Evolutionary conservation across 2,329 filamentous ascomycete genomes (phyloP), one percentile per base, ranked within the genome.

Genomic region (Colletotrichum abscissum): DNA sequence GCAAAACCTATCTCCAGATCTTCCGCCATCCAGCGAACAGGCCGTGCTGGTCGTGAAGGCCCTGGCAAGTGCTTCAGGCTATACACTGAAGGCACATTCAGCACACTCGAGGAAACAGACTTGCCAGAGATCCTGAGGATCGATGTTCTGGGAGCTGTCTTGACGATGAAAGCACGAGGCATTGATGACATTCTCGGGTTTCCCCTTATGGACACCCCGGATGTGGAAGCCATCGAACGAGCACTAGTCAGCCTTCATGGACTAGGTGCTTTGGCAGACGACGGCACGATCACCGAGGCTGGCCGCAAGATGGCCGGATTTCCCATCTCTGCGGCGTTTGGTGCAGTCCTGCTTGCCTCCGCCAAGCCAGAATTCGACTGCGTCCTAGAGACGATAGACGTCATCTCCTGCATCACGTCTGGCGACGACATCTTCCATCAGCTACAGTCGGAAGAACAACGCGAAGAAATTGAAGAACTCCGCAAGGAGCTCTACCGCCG

Each of bases 91-190:
- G 88, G 90, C 4, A 90, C 92, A 3, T 98, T 94, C 81, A 84
- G 91, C 11, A 83, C 85, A 0, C 85, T 98, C 7, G 89, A 93
- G 57, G 90, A 94, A 70, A 89, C 92, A 0, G 95, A 95, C 60
- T 89, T 92, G 0, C 96, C 97, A 0, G 97, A 99, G 80, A 98
- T 99, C 12, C 84, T 98, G 12, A 91, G 97, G 24, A 97, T 94
- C 78, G 96, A 99, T 81, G 89, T 98, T 6, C 90, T 95, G 24
- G 93, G 95, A 42, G 94, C 96, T 0, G 88, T 98, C 1, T 86
- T 99, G 11, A 97, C 94, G 0, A 97, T 99, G 93, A 98, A 98
- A 81, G 95, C 96, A 0, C 90, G 95, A 67, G 95, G 95, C 0
- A 92, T 98, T 14, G 88, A 94, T 30, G 93, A 98, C 79, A 90